phyloP scores from a whole-genome alignment of 2,329 filamentous ascomycete species.

The Xylariaceae sp. region DNA sequence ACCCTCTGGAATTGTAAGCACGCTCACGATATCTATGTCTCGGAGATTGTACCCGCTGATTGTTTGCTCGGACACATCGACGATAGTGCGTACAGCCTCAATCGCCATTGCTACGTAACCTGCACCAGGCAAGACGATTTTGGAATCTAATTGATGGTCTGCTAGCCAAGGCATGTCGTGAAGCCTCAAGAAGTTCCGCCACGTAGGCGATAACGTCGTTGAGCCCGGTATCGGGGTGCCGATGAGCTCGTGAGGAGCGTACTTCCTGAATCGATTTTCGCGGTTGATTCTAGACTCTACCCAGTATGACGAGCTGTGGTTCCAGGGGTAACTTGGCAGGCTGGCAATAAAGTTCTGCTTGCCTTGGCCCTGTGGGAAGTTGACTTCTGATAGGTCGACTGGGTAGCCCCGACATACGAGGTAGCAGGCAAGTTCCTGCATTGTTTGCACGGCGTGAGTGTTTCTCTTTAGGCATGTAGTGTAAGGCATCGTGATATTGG shows the following conservation, averaged over 20 bases:
- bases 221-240: slow-evolving; percentile 3
- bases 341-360: background rate
- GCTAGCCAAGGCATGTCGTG: slow-evolving; percentile 36
- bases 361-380: background rate
- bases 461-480: slow-evolving; percentile 18
- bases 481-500: slow-evolving; percentile 13
- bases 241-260: slow-evolving; percentile 13
- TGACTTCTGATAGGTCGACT: slow-evolving; percentile 17
- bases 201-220: background rate
- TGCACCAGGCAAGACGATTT: slow-evolving; percentile 36
- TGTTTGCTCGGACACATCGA: background rate
- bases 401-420: slow-evolving; percentile 23
- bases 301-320: slow-evolving; percentile 12
- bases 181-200: slow-evolving; percentile 16
- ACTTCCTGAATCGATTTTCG: background rate
- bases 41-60: background rate
- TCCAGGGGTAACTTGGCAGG: slow-evolving; percentile 18
- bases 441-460: slow-evolving; percentile 24
- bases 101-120: slow-evolving; percentile 23
- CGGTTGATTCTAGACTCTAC: slow-evolving; percentile 6
- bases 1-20: background rate
- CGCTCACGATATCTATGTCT: background rate
- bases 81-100: slow-evolving; percentile 12
- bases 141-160: slow-evolving; percentile 38
- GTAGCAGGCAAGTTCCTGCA: slow-evolving; percentile 24